phyloP scores from a whole-genome alignment of 2,329 filamentous ascomycete species.

The Paracamarosporium sp. region DNA sequence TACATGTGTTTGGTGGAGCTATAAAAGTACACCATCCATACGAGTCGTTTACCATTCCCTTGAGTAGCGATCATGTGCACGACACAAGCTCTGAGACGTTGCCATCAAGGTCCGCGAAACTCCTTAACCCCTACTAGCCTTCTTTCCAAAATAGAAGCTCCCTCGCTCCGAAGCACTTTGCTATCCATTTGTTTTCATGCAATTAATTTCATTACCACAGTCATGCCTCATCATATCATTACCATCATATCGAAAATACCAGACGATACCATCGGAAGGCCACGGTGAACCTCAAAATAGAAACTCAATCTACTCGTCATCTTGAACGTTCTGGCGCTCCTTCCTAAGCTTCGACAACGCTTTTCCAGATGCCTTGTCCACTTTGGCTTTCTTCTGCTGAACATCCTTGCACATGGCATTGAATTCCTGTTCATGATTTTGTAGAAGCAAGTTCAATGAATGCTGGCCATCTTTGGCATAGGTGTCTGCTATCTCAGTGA shows the following conservation, averaged over 20 bases:
- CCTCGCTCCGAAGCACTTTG: background rate
- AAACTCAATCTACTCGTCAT: background rate
- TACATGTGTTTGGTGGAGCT: background rate
- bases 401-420: slow-evolving; percentile 29
- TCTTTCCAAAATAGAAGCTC: no score
- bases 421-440: slow-evolving; percentile 49
- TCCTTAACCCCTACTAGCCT: no score
- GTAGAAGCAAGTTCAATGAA: slow-evolving; percentile 52
- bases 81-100: no score
- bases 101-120: no score
- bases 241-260: background rate
- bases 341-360: slow-evolving; percentile 13
- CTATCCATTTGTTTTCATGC: background rate
- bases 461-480: slow-evolving; percentile 53
- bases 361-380: slow-evolving; percentile 22
- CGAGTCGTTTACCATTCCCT: no score
- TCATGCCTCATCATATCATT: background rate
- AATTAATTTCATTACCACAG: background rate
- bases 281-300: no score
- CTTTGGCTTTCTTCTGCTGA: slow-evolving; percentile 26
- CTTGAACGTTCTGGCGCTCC: slow-evolving; percentile 9
- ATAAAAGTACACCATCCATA: background rate
- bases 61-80: no score
- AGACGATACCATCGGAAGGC: background rate
- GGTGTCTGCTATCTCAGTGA: slow-evolving; percentile 51